Evolutionary conservation across 257 asterid genomes (phyloP), one percentile per base, ranked within the genome.

Genomic region (Craterostigma plantagineum): DNA sequence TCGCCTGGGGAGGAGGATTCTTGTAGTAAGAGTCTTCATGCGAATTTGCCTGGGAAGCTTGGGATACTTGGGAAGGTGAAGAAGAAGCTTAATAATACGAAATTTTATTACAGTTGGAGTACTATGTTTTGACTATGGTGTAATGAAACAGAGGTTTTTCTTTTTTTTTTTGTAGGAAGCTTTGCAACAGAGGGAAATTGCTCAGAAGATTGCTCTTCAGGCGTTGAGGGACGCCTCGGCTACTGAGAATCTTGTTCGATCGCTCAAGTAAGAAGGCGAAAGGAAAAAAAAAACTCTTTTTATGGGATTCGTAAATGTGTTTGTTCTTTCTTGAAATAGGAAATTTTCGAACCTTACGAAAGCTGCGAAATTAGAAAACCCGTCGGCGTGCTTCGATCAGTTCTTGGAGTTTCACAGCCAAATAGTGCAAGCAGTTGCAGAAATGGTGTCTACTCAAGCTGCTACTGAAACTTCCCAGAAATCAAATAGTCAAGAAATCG

Each of bases 81-180:
- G 15, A 12, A 7, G n/a, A n/a, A 37, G 5, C 4, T 37, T 13
- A 3, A 37, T 37, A 13, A 37, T 37, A 37, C 9, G 42, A 23
- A 23, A 23, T n/a, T n/a, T n/a, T n/a, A n/a, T n/a, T n/a, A n/a
- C n/a, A n/a, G n/a, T n/a, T n/a, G n/a, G n/a, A n/a, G n/a, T n/a
- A n/a, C n/a, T n/a, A n/a, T n/a, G n/a, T n/a, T n/a, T n/a, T n/a
- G n/a, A n/a, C n/a, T n/a, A n/a, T n/a, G n/a, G n/a, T n/a, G n/a
- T n/a, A n/a, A n/a, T n/a, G n/a, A n/a, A n/a, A n/a, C n/a, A n/a
- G n/a, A n/a, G n/a, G n/a, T n/a, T n/a, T n/a, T n/a, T n/a, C n/a
- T n/a, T n/a, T n/a, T n/a, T n/a, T n/a, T n/a, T n/a, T n/a, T n/a
- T 23, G 49, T 43, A 87, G 99, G 95, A 83, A 73, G 95, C 95